These are phyloP conservation scores for Oryza nivara DNA, from an alignment of 176 grass and related monocot species.

Conservation along the genomic window DNA sequence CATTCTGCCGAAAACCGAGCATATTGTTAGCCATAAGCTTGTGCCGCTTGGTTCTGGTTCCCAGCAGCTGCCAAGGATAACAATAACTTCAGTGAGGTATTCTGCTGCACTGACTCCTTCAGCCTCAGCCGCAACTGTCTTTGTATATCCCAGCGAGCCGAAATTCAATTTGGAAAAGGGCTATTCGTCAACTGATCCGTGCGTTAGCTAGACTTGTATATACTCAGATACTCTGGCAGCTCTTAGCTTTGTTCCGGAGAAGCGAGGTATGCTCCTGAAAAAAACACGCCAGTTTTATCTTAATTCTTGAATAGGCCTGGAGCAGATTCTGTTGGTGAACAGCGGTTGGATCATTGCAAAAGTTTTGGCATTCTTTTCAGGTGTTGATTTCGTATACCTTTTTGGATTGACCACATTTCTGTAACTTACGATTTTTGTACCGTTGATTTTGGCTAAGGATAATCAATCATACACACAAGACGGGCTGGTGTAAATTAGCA, in stretches of 20 bases:
- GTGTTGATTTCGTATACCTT: constrained; percentile 30
- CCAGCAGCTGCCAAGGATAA: constrained; percentile 78
- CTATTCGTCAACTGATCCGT: constrained; percentile 37
- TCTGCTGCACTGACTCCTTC: constrained; percentile 74
- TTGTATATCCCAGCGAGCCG: constrained; percentile 89
- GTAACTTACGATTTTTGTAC: constrained; percentile 53
- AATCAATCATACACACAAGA: constrained; percentile 15
- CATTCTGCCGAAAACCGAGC: constrained; percentile 77
- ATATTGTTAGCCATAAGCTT: constrained; percentile 78
- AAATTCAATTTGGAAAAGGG: constrained; percentile 62
- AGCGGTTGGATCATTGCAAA: not conserved
- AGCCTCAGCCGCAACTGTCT: constrained; percentile 57
- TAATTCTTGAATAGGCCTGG: not conserved
- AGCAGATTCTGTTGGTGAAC: not conserved
- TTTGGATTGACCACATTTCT: constrained; percentile 46
- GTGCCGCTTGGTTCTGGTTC: constrained; percentile 76
- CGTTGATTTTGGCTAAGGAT: constrained; percentile 43
- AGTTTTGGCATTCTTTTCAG: constrained; percentile 49
- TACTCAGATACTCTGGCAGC: not conserved
- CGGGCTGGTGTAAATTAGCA: constrained; percentile 42
- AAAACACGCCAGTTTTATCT: not conserved
- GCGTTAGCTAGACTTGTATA: constrained; percentile 31
- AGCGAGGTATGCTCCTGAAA: not conserved
- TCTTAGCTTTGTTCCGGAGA: not conserved
- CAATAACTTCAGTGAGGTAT: constrained; percentile 82